phyloP scores from a whole-genome alignment of 2,329 filamentous ascomycete genomes.

The Nemania abortiva region DNA sequence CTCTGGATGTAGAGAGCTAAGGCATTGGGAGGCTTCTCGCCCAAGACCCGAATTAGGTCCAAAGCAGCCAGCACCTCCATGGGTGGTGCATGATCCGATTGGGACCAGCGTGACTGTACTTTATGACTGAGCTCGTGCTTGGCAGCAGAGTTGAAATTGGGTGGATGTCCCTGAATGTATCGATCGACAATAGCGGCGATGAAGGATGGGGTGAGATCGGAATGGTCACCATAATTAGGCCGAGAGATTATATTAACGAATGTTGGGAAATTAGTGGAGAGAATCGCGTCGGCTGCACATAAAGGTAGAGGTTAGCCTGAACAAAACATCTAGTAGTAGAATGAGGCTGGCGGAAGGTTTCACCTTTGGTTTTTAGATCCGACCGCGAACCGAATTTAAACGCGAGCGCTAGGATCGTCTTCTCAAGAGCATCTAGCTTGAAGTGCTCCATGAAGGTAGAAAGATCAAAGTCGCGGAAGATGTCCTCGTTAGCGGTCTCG shows the following conservation, averaged over 20 bases:
- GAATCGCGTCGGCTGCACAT: conserved; percentile 82
- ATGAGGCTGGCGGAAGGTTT: conserved; percentile 43
- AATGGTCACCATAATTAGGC: conserved; percentile 71
- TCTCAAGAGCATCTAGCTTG: conserved; percentile 87
- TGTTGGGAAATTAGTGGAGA: conserved; percentile 81
- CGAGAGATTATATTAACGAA: conserved; percentile 83
- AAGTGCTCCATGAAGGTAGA: conserved; percentile 96
- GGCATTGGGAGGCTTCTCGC: conserved; percentile 66
- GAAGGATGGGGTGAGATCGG: conserved; percentile 75
- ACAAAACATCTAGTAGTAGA: not conserved
- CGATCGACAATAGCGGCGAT: conserved; percentile 86
- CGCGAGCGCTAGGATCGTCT: conserved; percentile 87
- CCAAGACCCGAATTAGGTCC: conserved; percentile 75
- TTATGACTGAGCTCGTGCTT: conserved; percentile 77
- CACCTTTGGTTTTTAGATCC: conserved; percentile 92
- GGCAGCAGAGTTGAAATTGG: conserved; percentile 82
- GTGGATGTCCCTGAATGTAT: conserved; percentile 87
- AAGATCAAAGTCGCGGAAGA: conserved; percentile 97
- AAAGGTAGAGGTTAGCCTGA: conserved; percentile 15
- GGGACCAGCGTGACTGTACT: conserved; percentile 75
- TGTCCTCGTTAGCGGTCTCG: conserved; percentile 88
- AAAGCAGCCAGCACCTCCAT: conserved; percentile 77
- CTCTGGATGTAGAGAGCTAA: conserved; percentile 78
- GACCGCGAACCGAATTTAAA: conserved; percentile 85
- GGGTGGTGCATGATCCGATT: conserved; percentile 73